phyloP scores from a whole-genome alignment of 495 filamentous ascomycete genomes.

The Jackrogersella multiformis region DNA sequence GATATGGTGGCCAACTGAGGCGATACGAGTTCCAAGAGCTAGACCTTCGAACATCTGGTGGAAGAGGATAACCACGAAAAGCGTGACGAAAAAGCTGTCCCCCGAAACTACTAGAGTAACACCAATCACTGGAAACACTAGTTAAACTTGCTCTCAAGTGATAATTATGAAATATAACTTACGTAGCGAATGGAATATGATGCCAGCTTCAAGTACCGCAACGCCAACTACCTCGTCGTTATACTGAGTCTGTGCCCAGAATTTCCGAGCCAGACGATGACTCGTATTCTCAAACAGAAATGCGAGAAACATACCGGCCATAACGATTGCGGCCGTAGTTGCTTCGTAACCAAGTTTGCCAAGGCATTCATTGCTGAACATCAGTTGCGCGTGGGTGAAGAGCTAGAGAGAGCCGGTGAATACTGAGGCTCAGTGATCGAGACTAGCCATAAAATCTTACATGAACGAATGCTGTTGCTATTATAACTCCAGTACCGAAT shows the following conservation, averaged over 20 bases:
- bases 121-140: slow-evolving; percentile 59
- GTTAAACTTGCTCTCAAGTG: slow-evolving; percentile 6
- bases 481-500: slow-evolving; percentile 78
- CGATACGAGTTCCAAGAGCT: slow-evolving; percentile 77
- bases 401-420: slow-evolving; percentile 52
- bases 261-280: slow-evolving; percentile 57
- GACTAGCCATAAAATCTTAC: slow-evolving; percentile 49
- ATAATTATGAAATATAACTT: slow-evolving; percentile 27
- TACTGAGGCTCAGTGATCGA: neutral
- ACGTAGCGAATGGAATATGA: slow-evolving; percentile 76
- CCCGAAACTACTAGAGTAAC: slow-evolving; percentile 66
- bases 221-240: slow-evolving; percentile 63
- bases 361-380: slow-evolving; percentile 71
- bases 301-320: slow-evolving; percentile 71
- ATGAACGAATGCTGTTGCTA: slow-evolving; percentile 77
- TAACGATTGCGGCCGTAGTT: slow-evolving; percentile 68
- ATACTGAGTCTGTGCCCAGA: slow-evolving; percentile 24
- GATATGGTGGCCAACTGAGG: slow-evolving; percentile 55
- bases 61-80: slow-evolving; percentile 68
- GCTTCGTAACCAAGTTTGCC: slow-evolving; percentile 67
- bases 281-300: slow-evolving; percentile 69
- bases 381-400: slow-evolving; percentile 68
- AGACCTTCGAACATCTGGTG: slow-evolving; percentile 83
- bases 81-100: slow-evolving; percentile 64
- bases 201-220: slow-evolving; percentile 72